A percentile compares a stretch with the other conserved stretches of the same genome.
phyloP scores from a whole-genome alignment of 345 rosid species.

The Acer yangbiense region DNA sequence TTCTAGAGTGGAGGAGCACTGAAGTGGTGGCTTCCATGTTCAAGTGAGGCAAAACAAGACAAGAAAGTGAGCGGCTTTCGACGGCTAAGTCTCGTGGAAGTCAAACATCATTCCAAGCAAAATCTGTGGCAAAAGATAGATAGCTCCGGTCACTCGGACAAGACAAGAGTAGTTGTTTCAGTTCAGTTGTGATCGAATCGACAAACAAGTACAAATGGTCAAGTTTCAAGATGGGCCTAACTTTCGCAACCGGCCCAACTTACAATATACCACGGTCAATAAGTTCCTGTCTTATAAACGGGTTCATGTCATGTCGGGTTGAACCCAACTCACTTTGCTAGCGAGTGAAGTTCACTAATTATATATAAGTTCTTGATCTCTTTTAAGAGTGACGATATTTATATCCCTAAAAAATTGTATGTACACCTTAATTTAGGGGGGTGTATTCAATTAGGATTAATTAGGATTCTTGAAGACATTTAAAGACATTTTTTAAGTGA shows the following conservation, averaged over 20 bases:
- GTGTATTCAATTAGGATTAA: no score
- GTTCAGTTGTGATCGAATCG: background rate
- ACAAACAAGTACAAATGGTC: background rate
- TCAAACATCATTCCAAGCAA: background rate
- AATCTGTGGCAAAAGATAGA: background rate
- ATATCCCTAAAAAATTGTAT: no score
- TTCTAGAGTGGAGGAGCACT: constrained; percentile 52
- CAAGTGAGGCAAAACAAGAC: background rate
- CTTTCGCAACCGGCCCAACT: background rate
- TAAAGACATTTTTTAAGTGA: no score
- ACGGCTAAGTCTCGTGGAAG: background rate
- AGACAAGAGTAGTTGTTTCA: background rate
- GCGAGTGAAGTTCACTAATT: no score
- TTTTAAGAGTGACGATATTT: no score
- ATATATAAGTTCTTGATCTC: no score
- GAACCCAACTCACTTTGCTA: no score
- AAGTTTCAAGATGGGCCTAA: background rate
- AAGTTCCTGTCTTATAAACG: no score
- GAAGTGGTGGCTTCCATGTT: constrained; percentile 62
- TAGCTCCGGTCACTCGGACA: constrained; percentile 24
- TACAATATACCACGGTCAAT: no score
- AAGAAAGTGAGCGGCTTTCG: background rate
- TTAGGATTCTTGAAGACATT: no score
- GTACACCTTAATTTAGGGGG: no score
- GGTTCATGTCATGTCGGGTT: no score